phyloP scores from a whole-genome alignment of 306 rosid genomes.

The Oemleria cerasiformis region DNA sequence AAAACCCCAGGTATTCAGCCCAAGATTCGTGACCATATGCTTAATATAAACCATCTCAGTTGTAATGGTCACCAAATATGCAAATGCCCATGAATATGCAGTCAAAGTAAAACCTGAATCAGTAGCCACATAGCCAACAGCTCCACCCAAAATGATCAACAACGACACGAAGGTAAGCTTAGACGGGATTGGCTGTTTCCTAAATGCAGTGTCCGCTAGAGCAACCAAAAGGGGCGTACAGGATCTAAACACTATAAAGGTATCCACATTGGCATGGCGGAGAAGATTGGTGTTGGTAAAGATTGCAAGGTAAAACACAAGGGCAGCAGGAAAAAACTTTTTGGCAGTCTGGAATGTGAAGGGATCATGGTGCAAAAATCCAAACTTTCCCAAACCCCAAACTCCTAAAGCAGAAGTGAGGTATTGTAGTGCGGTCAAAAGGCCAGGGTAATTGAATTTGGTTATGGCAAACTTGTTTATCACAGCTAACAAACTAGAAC shows the following conservation, averaged over 20 bases:
- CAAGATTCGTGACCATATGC: conserved; percentile 92
- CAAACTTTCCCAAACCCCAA: conserved; percentile 67
- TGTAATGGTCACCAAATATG: conserved; percentile 78
- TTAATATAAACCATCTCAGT: conserved; percentile 98
- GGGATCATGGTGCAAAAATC: conserved; percentile 78
- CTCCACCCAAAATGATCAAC: conserved; percentile 76
- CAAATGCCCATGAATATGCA: conserved; percentile 95
- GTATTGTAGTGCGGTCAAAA: conserved; percentile 82
- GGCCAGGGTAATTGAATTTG: conserved; percentile 87
- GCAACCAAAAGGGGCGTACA: conserved; percentile 91
- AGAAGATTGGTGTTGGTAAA: conserved; percentile 96
- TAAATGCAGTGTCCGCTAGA: conserved; percentile 73
- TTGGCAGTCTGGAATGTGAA: conserved; percentile 68
- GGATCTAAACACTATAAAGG: conserved; percentile 89
- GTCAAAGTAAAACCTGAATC: conserved; percentile 80
- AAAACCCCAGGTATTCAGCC: conserved; percentile 90
- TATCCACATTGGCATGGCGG: conserved; percentile 93
- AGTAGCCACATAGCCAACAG: conserved; percentile 84
- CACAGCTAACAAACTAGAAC: conserved; percentile 89
- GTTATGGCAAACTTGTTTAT: conserved; percentile 95
- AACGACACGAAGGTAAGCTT: conserved; percentile 72
- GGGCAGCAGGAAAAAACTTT: conserved; percentile 85
- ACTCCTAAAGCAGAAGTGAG: conserved; percentile 82
- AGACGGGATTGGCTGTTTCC: conserved; percentile 73
- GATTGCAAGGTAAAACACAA: conserved; percentile 86